Percentiles rank a stretch among this genome's conserved stretches.
Evolutionary conservation across 495 filamentous ascomycete genomes (phyloP).

Genomic region (Annulohypoxylon moriforme): DNA sequence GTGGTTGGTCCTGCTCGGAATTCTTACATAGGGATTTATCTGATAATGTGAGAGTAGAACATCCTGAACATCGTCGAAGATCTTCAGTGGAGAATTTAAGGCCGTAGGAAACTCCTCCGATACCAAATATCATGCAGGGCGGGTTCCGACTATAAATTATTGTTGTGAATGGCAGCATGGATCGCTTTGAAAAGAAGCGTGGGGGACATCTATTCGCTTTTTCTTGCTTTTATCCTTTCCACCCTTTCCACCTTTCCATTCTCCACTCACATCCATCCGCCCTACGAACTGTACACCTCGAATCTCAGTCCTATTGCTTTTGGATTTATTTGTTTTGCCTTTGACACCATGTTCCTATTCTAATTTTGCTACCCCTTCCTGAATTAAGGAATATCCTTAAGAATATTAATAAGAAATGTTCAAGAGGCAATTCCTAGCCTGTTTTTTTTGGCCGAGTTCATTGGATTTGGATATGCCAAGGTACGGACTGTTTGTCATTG

Average conservation of each 20-base stretch:
- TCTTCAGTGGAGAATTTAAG: not conserved
- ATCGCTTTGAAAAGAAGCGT: conserved; percentile 6
- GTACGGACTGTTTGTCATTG: not conserved
- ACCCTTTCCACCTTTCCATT: conserved; percentile 11
- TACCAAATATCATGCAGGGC: not conserved
- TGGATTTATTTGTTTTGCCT: not conserved
- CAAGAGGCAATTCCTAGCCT: not conserved
- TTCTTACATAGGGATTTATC: not conserved
- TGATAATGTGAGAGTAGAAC: not conserved
- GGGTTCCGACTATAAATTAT: not conserved
- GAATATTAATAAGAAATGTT: not conserved
- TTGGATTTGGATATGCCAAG: not conserved
- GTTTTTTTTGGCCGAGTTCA: not conserved
- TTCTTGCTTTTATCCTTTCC: not conserved
- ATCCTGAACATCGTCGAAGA: not conserved
- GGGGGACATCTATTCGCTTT: conserved; percentile 10
- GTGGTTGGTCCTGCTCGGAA: not conserved
- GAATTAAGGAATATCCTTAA: not conserved
- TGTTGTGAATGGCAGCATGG: not conserved
- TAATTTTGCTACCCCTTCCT: not conserved
- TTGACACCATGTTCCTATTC: not conserved
- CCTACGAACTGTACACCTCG: not conserved
- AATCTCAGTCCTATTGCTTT: not conserved
- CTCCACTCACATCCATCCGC: conserved; percentile 3
- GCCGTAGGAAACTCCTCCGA: not conserved